Evolutionary conservation across 352 stramenopile genomes (phyloP), one percentile per base, ranked within the genome.

Genomic region (Phytophthora sp.): DNA sequence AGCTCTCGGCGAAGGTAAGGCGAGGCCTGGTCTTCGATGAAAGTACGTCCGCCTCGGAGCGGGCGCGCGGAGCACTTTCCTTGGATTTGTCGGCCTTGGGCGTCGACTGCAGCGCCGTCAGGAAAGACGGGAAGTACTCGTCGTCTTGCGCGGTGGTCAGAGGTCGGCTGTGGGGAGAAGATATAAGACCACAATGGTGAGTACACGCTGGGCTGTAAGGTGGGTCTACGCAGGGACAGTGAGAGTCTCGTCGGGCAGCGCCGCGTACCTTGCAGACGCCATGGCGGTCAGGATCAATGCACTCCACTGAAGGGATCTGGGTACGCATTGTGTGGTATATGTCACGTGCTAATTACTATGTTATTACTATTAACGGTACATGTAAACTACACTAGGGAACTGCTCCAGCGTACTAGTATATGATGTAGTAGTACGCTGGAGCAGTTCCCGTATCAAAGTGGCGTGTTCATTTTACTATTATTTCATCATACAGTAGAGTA

Each of bases 71-170:
- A 35, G 62, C 57, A 61, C 72, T 90, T 45, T 90, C 77, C 56
- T 88, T 84, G 57, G 72, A 74, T 42, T 82, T 83, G 45, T 82
- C 73, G 4, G 80, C 53, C 77, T 85, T 73, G 5, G 79, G 77
- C 16, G 79, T 77, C 20, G 74, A 82, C 33, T 84, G 78, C 11
- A 73, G 21, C 5, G 81, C 80, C 3, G 84, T 93, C 7, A 93
- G 71, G 50, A 91, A 80, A 16, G 82, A 82, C 31, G 84, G 84
- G 47, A 93, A 93, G 69, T 88, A 93, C 44, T 93, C 84, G 26
- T 93, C 82, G 18, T 93, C 84, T 59, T 71, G 69, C 1, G 63
- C 66, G 44, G 69, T 63, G 33, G 57, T 65, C 12, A 80, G 44
- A n/a, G 63, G 31, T 57, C 69, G 61, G 39, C 66, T 69, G 27